A percentile compares a stretch with the other conserved stretches of the same genome.
phyloP scores from a whole-genome alignment of 2,329 filamentous ascomycete species.

The Exophiala viscosa region DNA sequence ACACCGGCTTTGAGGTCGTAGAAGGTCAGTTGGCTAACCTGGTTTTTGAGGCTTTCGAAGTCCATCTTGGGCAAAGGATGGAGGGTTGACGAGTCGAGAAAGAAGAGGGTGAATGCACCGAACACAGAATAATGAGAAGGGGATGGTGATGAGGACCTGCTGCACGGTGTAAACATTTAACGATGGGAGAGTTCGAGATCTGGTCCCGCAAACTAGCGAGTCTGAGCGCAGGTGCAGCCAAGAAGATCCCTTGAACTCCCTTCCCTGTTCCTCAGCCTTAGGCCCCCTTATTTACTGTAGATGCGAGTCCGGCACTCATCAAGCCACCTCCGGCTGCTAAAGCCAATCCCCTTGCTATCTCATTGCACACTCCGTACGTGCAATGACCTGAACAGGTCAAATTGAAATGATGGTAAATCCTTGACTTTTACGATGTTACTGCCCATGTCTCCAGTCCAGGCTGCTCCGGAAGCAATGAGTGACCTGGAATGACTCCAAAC shows the following conservation, averaged over 20 bases:
- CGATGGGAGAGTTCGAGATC: background rate
- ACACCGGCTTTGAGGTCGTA: slow-evolving; percentile 95
- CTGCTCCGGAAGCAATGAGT: too few relatives aligned
- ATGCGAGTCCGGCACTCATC: too few relatives aligned
- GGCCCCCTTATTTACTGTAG: too few relatives aligned
- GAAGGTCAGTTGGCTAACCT: slow-evolving; percentile 85
- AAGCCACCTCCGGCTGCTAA: too few relatives aligned
- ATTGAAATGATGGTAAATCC: too few relatives aligned
- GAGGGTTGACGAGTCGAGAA: background rate
- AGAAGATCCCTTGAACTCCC: background rate
- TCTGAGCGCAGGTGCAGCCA: background rate
- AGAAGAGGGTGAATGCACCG: background rate
- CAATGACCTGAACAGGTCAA: too few relatives aligned
- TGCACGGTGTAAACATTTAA: background rate
- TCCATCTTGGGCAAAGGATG: slow-evolving; percentile 60
- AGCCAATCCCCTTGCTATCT: too few relatives aligned
- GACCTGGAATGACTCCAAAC: too few relatives aligned
- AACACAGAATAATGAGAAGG: background rate
- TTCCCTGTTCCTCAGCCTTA: background rate
- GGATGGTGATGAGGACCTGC: background rate
- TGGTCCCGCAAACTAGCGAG: background rate
- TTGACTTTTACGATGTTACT: too few relatives aligned
- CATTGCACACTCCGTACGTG: too few relatives aligned
- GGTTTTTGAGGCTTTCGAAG: slow-evolving; percentile 76
- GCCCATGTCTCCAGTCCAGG: too few relatives aligned